These are phyloP conservation scores for Trichoderma reesei DNA, from an alignment of 495 filamentous ascomycete genomes.

Conservation along the genomic window DNA sequence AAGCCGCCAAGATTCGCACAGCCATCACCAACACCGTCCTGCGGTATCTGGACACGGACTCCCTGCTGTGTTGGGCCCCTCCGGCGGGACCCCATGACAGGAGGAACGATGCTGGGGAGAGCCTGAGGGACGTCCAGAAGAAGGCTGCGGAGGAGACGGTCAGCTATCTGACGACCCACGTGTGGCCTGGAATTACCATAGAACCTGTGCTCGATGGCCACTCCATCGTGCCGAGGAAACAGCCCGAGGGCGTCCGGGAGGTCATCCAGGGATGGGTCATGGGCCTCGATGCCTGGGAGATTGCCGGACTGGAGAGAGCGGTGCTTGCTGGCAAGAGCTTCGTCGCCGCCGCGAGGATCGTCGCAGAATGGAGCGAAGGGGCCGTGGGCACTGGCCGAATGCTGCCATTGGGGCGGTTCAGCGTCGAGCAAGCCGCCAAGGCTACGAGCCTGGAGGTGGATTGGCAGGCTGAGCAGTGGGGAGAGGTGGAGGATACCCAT, in stretches of 20 bases:
- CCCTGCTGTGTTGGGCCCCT: conserved; percentile 85
- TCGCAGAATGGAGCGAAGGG: conserved; percentile 83
- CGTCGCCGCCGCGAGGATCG: conserved; percentile 60
- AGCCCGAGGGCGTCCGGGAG: conserved; percentile 61
- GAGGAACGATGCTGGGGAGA: conserved; percentile 29
- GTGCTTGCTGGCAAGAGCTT: conserved; percentile 80
- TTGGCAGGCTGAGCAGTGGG: conserved; percentile 88
- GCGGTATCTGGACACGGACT: conserved; percentile 86
- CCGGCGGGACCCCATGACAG: conserved; percentile 28
- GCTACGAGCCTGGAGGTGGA: conserved; percentile 74
- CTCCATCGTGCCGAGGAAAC: conserved; percentile 60
- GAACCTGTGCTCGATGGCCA: conserved; percentile 61
- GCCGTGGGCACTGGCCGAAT: conserved; percentile 28
- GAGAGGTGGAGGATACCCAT: conserved; percentile 96
- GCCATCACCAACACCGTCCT: conserved; percentile 58
- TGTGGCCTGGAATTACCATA: conserved; percentile 84
- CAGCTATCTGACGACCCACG: conserved; percentile 51
- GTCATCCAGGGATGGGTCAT: conserved; percentile 72
- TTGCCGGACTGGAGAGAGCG: conserved; percentile 77
- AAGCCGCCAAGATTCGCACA: conserved; percentile 31
- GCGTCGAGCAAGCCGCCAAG: conserved; percentile 62
- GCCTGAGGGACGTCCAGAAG: conserved; percentile 64
- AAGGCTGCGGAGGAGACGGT: conserved; percentile 57
- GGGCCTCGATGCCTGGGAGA: conserved; percentile 60
- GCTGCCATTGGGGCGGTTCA: conserved; percentile 34